Conservation (phyloP, 192 early-diverging fungal species). For the Coemansia sp. region DNA sequence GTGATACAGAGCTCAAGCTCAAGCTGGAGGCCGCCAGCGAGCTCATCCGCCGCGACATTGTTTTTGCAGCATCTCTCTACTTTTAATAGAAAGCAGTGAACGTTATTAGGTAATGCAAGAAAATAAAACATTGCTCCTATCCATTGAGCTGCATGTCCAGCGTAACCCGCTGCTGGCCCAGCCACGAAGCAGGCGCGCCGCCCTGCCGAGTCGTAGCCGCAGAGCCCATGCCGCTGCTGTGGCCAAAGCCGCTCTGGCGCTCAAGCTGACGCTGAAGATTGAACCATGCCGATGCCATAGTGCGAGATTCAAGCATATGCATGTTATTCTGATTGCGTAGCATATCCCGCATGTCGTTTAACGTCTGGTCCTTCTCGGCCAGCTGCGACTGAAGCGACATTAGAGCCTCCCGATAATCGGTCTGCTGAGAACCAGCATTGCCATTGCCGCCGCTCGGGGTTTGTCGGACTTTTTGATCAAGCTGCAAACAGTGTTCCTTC, state of each 20-base stretch:
- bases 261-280: slow-evolving; percentile 58
- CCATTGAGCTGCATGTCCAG: slow-evolving; percentile 60
- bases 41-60: slow-evolving; percentile 90
- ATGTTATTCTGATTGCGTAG: slow-evolving; percentile 58
- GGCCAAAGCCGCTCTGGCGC: slow-evolving; percentile 54
- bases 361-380: slow-evolving; percentile 48
- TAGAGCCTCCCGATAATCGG: slow-evolving; percentile 58
- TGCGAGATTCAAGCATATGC: slow-evolving; percentile 67
- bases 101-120: background rate
- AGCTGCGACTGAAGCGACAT: slow-evolving; percentile 56
- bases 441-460: slow-evolving; percentile 15
- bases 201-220: slow-evolving; percentile 28
- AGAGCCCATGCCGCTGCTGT: slow-evolving; percentile 37
- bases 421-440: background rate
- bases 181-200: slow-evolving; percentile 63
- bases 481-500: slow-evolving; percentile 48
- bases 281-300: slow-evolving; percentile 79
- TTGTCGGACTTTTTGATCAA: slow-evolving; percentile 28
- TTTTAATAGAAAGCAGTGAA: slow-evolving; percentile 29
- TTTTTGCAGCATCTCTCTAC: slow-evolving; percentile 91
- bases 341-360: slow-evolving; percentile 71
- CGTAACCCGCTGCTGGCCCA: slow-evolving; percentile 68
- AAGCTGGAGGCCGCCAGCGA: slow-evolving; percentile 91
- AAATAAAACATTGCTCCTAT: background rate
- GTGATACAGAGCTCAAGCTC: slow-evolving; percentile 78